Percentiles rank a stretch among this genome's conserved stretches.
phyloP scores from a whole-genome alignment of 129 eudicot species.

The Rutidosis leptorrhynchoides region DNA sequence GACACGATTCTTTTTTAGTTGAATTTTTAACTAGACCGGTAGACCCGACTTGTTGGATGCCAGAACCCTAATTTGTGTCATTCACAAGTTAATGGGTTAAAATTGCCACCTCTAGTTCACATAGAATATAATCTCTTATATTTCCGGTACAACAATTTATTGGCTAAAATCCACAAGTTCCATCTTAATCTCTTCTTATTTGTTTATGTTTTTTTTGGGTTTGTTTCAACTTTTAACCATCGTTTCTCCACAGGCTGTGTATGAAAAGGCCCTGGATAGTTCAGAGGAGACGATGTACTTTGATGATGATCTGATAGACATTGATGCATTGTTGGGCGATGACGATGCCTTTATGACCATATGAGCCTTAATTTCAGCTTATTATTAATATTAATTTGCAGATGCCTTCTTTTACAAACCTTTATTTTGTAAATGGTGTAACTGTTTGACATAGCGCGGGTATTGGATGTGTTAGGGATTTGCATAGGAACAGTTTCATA shows the following conservation, averaged over 20 bases:
- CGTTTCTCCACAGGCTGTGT: slow-evolving; percentile 43
- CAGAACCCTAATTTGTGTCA: not conserved
- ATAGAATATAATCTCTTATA: too few species aligned
- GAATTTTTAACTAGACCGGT: not conserved
- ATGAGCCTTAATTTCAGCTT: slow-evolving; percentile 8
- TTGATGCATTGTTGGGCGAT: slow-evolving; percentile 62
- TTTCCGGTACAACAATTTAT: too few species aligned
- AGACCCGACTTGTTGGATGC: not conserved
- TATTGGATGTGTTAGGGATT: slow-evolving; percentile 14
- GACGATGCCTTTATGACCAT: slow-evolving; percentile 58
- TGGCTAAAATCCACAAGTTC: too few species aligned
- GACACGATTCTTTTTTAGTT: not conserved
- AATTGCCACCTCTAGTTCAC: not conserved
- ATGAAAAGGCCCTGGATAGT: slow-evolving; percentile 44
- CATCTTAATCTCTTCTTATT: not conserved
- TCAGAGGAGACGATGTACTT: slow-evolving; percentile 51
- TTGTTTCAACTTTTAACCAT: not conserved
- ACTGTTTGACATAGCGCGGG: slow-evolving; percentile 24
- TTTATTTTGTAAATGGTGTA: slow-evolving; percentile 34
- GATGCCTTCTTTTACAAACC: slow-evolving; percentile 18
- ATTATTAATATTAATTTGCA: slow-evolving; percentile 28
- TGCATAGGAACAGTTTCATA: slow-evolving; percentile 19
- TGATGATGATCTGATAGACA: slow-evolving; percentile 71
- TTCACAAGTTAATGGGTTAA: not conserved
- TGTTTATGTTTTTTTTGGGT: not conserved